Percentiles rank a stretch among this genome's conserved stretches.
Conservation (phyloP, 768 basidiomycete genomes). For the Phallus indusiatus region DNA sequence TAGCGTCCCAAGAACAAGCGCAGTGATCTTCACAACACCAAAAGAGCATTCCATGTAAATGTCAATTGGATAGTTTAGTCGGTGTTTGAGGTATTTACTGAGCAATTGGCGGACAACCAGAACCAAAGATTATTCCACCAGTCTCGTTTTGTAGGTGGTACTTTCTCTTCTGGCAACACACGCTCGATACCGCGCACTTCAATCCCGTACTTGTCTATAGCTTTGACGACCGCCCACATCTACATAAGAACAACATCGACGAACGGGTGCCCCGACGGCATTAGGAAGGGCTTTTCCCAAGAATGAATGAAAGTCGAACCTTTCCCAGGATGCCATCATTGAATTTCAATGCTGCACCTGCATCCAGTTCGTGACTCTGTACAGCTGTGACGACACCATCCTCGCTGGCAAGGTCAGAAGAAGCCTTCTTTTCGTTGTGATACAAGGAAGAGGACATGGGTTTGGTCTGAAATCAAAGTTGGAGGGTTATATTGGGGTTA, state of each 20-base stretch:
- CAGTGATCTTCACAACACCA: constrained; percentile 18
- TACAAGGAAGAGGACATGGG: neutral
- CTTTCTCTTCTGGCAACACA: constrained; percentile 19
- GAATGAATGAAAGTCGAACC: neutral
- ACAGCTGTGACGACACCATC: neutral
- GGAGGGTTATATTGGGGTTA: neutral
- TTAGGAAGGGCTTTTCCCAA: no score
- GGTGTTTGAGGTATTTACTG: constrained; percentile 15
- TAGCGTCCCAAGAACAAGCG: constrained; percentile 30
- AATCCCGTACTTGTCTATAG: constrained; percentile 22
- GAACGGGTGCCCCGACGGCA: no score
- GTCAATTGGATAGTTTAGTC: no score
- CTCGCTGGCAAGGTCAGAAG: neutral
- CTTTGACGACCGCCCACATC: constrained; percentile 16
- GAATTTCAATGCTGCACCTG: neutral
- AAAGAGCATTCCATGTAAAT: constrained; percentile 16
- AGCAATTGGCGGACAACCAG: constrained; percentile 25
- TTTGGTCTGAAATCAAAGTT: neutral
- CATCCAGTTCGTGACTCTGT: constrained; percentile 2
- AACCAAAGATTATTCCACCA: constrained; percentile 11
- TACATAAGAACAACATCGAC: neutral
- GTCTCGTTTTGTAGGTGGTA: constrained; percentile 6
- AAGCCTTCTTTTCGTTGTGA: neutral
- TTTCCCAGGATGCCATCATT: neutral
- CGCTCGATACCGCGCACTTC: constrained; percentile 29